Evolutionary conservation across 306 rosid species (phyloP).

Genomic region (Vigna radiata): DNA sequence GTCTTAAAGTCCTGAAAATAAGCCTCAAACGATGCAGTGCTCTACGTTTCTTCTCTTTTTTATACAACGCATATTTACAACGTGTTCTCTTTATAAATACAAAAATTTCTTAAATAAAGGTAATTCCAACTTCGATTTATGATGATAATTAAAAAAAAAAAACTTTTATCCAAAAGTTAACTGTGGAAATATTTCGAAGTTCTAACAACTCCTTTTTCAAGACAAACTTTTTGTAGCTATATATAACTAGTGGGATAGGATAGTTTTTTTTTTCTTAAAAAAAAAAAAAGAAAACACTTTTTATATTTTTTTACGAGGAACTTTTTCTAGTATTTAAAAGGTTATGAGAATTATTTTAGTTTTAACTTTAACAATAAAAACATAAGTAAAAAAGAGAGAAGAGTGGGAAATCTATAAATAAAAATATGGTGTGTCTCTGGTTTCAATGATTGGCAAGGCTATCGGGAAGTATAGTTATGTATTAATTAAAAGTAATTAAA

Average conservation of each 20-base stretch:
- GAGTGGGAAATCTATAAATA: background rate
- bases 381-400: background rate
- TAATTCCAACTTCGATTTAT: background rate
- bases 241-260: background rate
- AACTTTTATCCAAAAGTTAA: constrained; percentile 16
- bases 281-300: background rate
- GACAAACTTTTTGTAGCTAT: constrained; percentile 27
- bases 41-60: background rate
- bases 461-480: no score
- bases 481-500: no score
- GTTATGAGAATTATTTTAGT: background rate
- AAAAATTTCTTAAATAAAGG: constrained; percentile 1
- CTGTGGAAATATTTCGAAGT: constrained; percentile 10
- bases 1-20: no score
- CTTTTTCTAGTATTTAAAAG: background rate
- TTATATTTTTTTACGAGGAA: no score
- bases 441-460: background rate
- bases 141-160: constrained; percentile 1
- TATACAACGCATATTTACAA: background rate
- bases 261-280: background rate
- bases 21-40: no score
- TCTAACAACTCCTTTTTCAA: constrained; percentile 2
- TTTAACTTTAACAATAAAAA: background rate
- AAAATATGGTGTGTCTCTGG: background rate
- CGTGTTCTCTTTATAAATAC: background rate